Conservation (phyloP, 305 asterid genomes). For the Fraxinus baroniana region DNA sequence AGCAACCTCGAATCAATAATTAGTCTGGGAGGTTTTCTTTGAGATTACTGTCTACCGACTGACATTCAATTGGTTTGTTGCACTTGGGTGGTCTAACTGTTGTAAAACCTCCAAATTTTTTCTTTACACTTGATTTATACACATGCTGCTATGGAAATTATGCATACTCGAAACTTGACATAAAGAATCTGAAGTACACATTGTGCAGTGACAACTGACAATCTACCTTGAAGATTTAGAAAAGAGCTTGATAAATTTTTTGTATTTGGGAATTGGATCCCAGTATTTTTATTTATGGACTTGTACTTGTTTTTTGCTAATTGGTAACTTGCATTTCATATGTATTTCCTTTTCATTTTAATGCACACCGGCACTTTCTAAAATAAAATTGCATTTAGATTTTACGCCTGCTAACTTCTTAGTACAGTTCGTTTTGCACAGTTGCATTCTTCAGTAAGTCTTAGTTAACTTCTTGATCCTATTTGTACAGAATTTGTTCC, state of each 20-base stretch:
- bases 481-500: conserved; percentile 51
- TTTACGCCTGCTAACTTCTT: background rate
- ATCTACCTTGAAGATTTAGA: background rate
- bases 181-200: background rate
- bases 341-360: background rate
- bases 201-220: background rate
- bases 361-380: background rate
- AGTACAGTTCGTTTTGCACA: background rate
- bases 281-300: background rate
- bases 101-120: background rate
- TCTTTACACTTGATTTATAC: background rate
- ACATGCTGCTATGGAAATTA: background rate
- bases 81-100: background rate
- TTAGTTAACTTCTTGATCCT: background rate
- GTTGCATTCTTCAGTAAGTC: background rate
- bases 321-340: background rate
- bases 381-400: background rate
- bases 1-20: background rate
- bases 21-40: background rate
- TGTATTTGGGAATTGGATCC: background rate
- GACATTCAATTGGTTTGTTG: background rate
- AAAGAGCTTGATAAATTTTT: background rate
- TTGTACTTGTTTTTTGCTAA: background rate
- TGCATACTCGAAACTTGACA: background rate
- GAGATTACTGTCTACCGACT: background rate